Conservation (phyloP, 2,329 filamentous ascomycete genomes). For the Pseudogymnoascus sp. region DNA sequence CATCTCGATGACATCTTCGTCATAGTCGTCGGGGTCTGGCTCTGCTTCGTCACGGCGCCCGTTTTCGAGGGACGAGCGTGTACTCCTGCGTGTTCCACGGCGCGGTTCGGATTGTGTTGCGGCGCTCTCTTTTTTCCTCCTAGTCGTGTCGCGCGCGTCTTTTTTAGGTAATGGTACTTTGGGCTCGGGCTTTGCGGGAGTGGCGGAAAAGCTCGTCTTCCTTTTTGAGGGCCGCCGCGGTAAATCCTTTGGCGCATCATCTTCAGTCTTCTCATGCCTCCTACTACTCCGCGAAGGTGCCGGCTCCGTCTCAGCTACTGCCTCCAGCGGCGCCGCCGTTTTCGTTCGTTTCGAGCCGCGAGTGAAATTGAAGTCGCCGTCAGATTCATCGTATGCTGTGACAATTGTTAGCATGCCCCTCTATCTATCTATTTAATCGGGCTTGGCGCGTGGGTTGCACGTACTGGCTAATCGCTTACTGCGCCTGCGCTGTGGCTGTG, state of each 20-base stretch:
- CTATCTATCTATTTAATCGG: conserved; percentile 1
- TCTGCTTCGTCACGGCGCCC: not conserved
- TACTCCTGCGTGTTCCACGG: conserved; percentile 33
- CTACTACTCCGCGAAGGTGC: conserved; percentile 30
- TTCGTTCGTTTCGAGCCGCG: conserved; percentile 59
- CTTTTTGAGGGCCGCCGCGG: conserved; percentile 34
- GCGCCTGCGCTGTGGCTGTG: conserved; percentile 47
- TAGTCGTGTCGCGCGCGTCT: conserved; percentile 16
- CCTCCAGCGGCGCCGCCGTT: conserved; percentile 40
- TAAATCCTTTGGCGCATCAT: conserved; percentile 26
- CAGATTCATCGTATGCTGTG: conserved; percentile 58
- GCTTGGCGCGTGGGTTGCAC: conserved; percentile 26
- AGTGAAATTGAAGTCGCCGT: conserved; percentile 69
- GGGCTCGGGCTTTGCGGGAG: conserved; percentile 25
- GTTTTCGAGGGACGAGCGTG: conserved; percentile 16
- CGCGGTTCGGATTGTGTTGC: conserved; percentile 31
- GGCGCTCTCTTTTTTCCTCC: conserved; percentile 27
- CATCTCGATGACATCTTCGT: conserved; percentile 25
- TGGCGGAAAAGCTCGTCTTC: conserved; percentile 28
- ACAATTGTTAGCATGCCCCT: conserved; percentile 14
- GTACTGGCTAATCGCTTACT: conserved; percentile 57
- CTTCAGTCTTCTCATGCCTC: conserved; percentile 31
- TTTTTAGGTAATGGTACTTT: conserved; percentile 21
- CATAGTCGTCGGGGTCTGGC: conserved; percentile 19
- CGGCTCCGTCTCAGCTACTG: conserved; percentile 32